Percentiles rank a stretch among this genome's conserved stretches.
Evolutionary conservation across 768 basidiomycete genomes (phyloP).

Genomic region (Termitomyces bulborhizus): DNA sequence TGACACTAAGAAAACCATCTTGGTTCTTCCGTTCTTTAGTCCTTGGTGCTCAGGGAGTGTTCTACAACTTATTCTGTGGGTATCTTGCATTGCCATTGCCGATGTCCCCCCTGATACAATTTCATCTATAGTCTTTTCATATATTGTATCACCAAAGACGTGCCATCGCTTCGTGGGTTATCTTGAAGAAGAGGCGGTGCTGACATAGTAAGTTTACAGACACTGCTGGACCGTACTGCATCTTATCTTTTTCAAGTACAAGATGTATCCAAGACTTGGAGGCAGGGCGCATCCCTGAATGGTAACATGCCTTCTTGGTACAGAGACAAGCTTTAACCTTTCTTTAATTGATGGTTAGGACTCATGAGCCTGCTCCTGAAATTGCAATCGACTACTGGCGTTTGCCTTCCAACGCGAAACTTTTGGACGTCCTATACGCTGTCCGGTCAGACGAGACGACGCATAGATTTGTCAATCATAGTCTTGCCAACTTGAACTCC

Average conservation of each 20-base stretch:
- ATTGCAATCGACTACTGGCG: slow-evolving; percentile 98
- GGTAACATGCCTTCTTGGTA: slow-evolving; percentile 35
- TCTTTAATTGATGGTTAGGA: slow-evolving; percentile 30
- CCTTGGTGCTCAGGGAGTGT: slow-evolving; percentile 88
- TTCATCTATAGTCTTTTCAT: slow-evolving; percentile 55
- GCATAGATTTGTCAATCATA: slow-evolving; percentile 95
- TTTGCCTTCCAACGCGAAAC: slow-evolving; percentile 59
- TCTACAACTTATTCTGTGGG: slow-evolving; percentile 84
- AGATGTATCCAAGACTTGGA: slow-evolving; percentile 81
- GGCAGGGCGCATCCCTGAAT: slow-evolving; percentile 73
- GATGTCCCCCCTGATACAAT: slow-evolving; percentile 8
- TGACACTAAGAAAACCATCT: slow-evolving; percentile 82
- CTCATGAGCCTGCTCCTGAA: slow-evolving; percentile 66
- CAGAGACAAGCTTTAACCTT: not conserved
- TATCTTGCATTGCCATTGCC: slow-evolving; percentile 2
- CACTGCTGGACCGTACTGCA: slow-evolving; percentile 1
- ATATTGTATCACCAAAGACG: slow-evolving; percentile 65
- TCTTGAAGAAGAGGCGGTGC: slow-evolving; percentile 92
- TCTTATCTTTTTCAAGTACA: slow-evolving; percentile 40
- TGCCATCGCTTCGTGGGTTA: slow-evolving; percentile 91
- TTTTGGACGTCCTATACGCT: slow-evolving; percentile 87
- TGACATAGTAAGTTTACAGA: slow-evolving; percentile 67
- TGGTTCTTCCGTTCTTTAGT: slow-evolving; percentile 76
- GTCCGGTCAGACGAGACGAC: slow-evolving; percentile 92
- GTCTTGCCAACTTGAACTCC: slow-evolving; percentile 78